These are phyloP conservation scores for Ustilago nuda DNA, from an alignment of 1,284 basidiomycete species.

Conservation along the genomic window DNA sequence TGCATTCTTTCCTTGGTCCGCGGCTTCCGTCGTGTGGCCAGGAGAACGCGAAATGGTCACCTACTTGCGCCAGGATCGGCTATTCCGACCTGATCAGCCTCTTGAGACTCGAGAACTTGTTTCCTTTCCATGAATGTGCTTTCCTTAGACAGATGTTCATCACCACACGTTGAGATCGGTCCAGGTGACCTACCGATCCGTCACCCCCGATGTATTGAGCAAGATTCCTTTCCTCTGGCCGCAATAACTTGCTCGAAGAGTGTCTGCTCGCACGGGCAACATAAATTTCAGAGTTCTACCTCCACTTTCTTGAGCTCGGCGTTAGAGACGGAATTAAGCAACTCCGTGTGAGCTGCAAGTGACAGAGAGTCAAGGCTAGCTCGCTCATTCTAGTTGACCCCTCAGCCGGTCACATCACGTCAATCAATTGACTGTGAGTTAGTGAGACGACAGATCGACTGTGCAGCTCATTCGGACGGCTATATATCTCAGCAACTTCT, in stretches of 20 bases:
- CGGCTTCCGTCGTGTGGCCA: too few relatives aligned
- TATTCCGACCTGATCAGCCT: too few relatives aligned
- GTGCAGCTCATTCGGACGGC: not conserved
- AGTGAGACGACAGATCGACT: not conserved
- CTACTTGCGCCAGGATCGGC: too few relatives aligned
- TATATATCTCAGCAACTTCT: conserved; percentile 4
- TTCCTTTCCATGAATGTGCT: too few relatives aligned
- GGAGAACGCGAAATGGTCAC: too few relatives aligned
- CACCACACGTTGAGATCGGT: not conserved
- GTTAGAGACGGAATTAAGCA: not conserved
- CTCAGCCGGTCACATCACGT: not conserved
- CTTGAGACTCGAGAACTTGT: too few relatives aligned
- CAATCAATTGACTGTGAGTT: too few relatives aligned
- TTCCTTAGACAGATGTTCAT: too few relatives aligned
- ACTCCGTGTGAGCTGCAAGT: not conserved
- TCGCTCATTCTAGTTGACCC: not conserved
- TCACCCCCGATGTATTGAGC: not conserved
- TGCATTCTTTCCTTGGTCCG: not conserved
- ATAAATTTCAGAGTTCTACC: not conserved
- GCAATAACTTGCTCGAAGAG: not conserved
- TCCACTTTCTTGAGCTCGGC: not conserved
- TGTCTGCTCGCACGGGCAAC: conserved; percentile 1
- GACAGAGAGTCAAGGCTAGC: not conserved
- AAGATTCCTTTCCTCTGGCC: not conserved
- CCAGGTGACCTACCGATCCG: not conserved